Conservation (phyloP, 2,329 filamentous ascomycete species). For the Neocucurbitaria cava region DNA sequence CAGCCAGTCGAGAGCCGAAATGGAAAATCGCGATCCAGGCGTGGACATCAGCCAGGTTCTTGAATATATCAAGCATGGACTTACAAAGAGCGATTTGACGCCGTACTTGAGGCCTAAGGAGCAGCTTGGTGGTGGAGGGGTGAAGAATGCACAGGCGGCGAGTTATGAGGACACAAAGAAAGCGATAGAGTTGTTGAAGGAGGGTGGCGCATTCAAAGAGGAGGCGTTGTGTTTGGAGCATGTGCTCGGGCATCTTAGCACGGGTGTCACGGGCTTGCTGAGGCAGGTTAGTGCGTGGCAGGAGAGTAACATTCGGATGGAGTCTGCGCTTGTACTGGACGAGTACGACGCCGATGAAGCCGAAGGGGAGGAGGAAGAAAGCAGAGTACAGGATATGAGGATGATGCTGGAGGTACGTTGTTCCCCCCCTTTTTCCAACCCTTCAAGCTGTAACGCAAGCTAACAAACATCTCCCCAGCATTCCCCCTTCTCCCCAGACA, state of each 20-base stretch:
- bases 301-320: slow-evolving; percentile 67
- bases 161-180: slow-evolving; percentile 45
- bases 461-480: slow-evolving; percentile 5
- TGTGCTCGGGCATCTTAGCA: slow-evolving; percentile 40
- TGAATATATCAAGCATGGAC: slow-evolving; percentile 76
- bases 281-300: slow-evolving; percentile 54
- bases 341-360: slow-evolving; percentile 46
- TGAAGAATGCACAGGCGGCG: slow-evolving; percentile 4
- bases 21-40: slow-evolving; percentile 76
- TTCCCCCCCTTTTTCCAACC: neutral
- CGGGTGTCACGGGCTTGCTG: slow-evolving; percentile 40
- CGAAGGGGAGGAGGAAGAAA: slow-evolving; percentile 27
- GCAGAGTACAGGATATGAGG: slow-evolving; percentile 60
- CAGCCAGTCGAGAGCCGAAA: slow-evolving; percentile 68
- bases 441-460: neutral
- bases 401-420: slow-evolving; percentile 61
- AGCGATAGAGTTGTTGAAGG: slow-evolving; percentile 45
- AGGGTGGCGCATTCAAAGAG: slow-evolving; percentile 52
- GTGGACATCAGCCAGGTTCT: slow-evolving; percentile 77
- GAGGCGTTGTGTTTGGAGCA: slow-evolving; percentile 52
- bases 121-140: slow-evolving; percentile 21
- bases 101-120: slow-evolving; percentile 62
- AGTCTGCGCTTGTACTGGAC: slow-evolving; percentile 62
- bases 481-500: neutral
- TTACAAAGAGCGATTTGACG: slow-evolving; percentile 70